Evolutionary conservation across 331 rosid species (phyloP).

Genomic region (Quercus phellos): DNA sequence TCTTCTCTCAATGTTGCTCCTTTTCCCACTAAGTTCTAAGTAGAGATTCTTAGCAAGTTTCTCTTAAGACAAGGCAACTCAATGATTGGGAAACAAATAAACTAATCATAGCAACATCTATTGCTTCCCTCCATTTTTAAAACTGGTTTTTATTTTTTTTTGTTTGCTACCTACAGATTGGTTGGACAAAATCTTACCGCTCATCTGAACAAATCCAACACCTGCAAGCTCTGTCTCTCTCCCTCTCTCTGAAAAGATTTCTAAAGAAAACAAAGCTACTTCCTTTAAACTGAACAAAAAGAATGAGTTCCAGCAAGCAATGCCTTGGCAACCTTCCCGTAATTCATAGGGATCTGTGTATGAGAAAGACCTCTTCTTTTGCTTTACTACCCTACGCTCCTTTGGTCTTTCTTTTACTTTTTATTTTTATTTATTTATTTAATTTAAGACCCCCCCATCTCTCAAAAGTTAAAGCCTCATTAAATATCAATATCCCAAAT

Average conservation of each 20-base stretch:
- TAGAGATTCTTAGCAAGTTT: conserved; percentile 23
- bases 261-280: conserved; percentile 46
- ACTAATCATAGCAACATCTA: conserved; percentile 38
- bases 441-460: neutral
- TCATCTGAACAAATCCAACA: conserved; percentile 29
- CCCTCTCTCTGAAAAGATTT: conserved; percentile 26
- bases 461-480: neutral
- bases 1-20: conserved; percentile 23
- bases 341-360: conserved; percentile 84
- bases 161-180: conserved; percentile 30
- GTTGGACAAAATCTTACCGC: conserved; percentile 32
- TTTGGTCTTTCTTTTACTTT: conserved; percentile 24
- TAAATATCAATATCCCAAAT: neutral
- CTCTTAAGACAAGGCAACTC: conserved; percentile 34
- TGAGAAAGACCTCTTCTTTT: conserved; percentile 71
- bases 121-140: conserved; percentile 23
- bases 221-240: conserved; percentile 31
- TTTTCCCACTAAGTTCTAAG: conserved; percentile 21
- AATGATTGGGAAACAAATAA: conserved; percentile 49
- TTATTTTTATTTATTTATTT: conserved; percentile 11
- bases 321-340: conserved; percentile 44
- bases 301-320: conserved; percentile 64
- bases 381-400: conserved; percentile 53
- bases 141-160: conserved; percentile 19
- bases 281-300: conserved; percentile 71